Evolutionary conservation across 2,329 filamentous ascomycete species (phyloP), one percentile per base, ranked within the genome.

Genomic region (Cladosporium oxysporum): DNA sequence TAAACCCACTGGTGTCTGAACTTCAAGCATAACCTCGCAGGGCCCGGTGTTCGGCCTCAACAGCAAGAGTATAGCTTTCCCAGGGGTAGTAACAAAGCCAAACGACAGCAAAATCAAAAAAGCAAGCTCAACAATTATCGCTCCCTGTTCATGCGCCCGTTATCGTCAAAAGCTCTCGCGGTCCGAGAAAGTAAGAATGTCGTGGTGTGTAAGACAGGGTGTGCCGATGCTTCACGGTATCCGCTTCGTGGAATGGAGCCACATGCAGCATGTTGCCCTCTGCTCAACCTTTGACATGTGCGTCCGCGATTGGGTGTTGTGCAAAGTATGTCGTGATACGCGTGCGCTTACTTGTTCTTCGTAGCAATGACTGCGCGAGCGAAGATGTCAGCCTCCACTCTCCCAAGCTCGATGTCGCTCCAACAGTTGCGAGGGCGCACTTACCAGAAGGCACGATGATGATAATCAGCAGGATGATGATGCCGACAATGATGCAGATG

Each of bases 381-480:
- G n/a, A 23, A 52, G 8, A 29, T 18, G 41, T 58, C 14, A 47
- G 21, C 60, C 49, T 57, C n/a, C 28, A 58, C 31, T 23, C 31
- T 37, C 11, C 16, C n/a, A 33, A 57, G 4, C 28, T 44, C 2
- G 10, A 41, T 26, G 14, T 6, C 26, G 14, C 52, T 31, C n/a
- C 23, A 50, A 37, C 18, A 44, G 37, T 18, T 10, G 18, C 37
- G 37, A 23, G 41, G 37, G 14, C 55, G 14, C 18, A 65, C 69
- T 71, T 88, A 97, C 94, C 92, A 73, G 90, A 85, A 71, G 95
- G 95, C 73, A 98, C 89, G 76, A 99, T 95, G 79, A 99, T 98
- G 79, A 99, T 87, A 73, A 96, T 83, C 72, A 99, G 87, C 74
- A 99, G 85, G 73, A 98, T 87, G 79, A 98, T 90, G 80, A 99